Conservation (phyloP, 2,329 filamentous ascomycete species). For the Ophiocordyceps camponoti-floridani region DNA sequence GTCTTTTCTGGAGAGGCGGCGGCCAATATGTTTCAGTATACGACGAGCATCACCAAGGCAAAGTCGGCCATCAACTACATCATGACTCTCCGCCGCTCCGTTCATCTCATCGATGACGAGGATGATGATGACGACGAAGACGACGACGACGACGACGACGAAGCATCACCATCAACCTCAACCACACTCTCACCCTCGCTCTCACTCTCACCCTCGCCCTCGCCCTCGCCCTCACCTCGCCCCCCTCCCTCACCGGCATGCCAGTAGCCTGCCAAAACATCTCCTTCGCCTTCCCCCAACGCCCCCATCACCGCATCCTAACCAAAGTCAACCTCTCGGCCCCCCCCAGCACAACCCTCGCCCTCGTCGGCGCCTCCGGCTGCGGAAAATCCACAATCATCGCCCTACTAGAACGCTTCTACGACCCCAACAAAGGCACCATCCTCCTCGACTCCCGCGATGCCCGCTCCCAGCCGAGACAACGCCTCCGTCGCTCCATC, state of each 20-base stretch:
- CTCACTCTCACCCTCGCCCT: too few species aligned
- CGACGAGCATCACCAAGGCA: constrained; percentile 33
- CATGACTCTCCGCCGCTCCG: constrained; percentile 17
- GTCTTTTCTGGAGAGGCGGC: constrained; percentile 26
- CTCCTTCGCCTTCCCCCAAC: constrained; percentile 36
- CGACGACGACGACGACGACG: constrained; percentile 1
- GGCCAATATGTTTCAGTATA: constrained; percentile 24
- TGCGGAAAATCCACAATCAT: constrained; percentile 45
- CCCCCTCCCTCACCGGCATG: constrained; percentile 5
- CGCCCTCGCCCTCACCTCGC: too few species aligned
- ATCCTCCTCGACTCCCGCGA: constrained; percentile 13
- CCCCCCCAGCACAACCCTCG: constrained; percentile 27
- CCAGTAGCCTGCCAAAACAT: constrained; percentile 31
- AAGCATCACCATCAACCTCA: too few species aligned
- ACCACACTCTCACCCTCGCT: too few species aligned
- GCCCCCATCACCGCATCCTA: constrained; percentile 16
- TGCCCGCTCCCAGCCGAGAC: constrained; percentile 11
- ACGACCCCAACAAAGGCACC: constrained; percentile 15
- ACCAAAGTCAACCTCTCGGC: constrained; percentile 22
- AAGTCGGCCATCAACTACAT: constrained; percentile 29
- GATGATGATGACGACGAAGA: constrained; percentile 8
- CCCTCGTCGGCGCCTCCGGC: constrained; percentile 37
- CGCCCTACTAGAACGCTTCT: constrained; percentile 27
- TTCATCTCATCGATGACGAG: constrained; percentile 13
- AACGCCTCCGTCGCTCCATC: constrained; percentile 15